Base-by-base conservation (phyloP, 2,329 filamentous ascomycete species). In the Fusarium abutilonis region DNA sequence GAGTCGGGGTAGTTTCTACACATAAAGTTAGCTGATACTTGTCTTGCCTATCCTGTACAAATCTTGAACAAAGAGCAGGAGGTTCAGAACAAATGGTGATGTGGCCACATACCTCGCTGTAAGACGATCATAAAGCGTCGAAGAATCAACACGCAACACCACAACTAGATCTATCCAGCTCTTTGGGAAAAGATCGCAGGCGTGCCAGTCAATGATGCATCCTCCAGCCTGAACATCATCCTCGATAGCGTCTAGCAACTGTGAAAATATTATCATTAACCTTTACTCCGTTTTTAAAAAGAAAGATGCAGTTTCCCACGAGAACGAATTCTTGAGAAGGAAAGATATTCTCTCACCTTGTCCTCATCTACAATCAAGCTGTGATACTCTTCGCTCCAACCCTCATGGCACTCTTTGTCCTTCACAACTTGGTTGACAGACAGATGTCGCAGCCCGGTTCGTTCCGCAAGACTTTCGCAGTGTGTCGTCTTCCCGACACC, bases 331-430 rank as follows among this genome's bases (percentile, higher is more conserved):
- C 4, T 8, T n/a, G 5, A 13, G 6, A 1, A 6, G 10, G 9
- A 1, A 11, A n/a, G 10, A 29, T 29, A 2, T 4, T 6, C 2
- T 6, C 26, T 70, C 72, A 93, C 92, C 84, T 96, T 96, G 74
- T 99, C 95, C 76, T 99, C 95, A 73, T 99, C 94, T 14, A 99
- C 93, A 55, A 98, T 90, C 87, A 91, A 96, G 70, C 90, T 93
- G 74, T 92, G 87, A 51, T 89, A 88, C 75, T 93, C 90, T 39
- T 96, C 90, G 68, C 96, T 92, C 78, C 86, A 96, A 21, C 91
- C 91, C 72, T 97, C 93, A 72, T 95, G 91, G 72, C 93, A 97
- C 56, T 84, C 87, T 66, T 89, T 86, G 62, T 96, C 91, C 77
- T 97, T 97, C 60, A 96, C 93, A 35, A 98, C 82, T 69, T 96